Percentiles rank a stretch among this genome's conserved stretches.
Conservation (phyloP, 2,329 filamentous ascomycete species). For the Penicillium sumatraense region DNA sequence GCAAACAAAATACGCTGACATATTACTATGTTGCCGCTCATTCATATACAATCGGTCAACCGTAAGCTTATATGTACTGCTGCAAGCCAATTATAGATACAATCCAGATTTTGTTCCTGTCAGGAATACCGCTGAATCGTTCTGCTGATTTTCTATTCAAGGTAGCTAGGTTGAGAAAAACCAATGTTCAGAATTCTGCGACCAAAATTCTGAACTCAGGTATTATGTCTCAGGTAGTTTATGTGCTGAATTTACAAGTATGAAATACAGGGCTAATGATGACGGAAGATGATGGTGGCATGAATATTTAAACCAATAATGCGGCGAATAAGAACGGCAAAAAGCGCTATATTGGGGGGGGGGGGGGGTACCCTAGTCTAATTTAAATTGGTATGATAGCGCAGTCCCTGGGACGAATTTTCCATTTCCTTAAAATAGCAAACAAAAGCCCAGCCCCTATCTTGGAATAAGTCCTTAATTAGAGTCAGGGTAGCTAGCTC, state of each 20-base stretch:
- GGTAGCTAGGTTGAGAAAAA: too few relatives aligned
- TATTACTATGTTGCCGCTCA: background rate
- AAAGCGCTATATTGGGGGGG: background rate
- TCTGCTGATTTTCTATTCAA: too few relatives aligned
- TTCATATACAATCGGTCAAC: background rate
- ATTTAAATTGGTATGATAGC: background rate
- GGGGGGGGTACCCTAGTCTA: background rate
- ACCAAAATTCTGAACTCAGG: too few relatives aligned
- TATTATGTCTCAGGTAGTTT: too few relatives aligned
- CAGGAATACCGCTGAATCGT: too few relatives aligned
- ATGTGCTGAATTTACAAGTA: background rate
- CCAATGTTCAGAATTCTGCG: too few relatives aligned
- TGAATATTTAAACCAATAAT: background rate
- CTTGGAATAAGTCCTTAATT: too few relatives aligned
- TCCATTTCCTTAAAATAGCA: background rate
- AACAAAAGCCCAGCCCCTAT: background rate
- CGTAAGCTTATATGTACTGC: background rate
- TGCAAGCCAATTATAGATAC: background rate
- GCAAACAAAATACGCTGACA: background rate
- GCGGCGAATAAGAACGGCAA: background rate
- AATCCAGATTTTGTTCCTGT: background rate
- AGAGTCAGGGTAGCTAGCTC: too few relatives aligned
- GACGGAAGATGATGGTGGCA: background rate
- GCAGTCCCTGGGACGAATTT: background rate
- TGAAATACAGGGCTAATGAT: background rate